A percentile compares a stretch with the other conserved stretches of the same genome.
Evolutionary conservation across 1,139 yeast species (phyloP).

Genomic region (Geotrichum aggregatum): DNA sequence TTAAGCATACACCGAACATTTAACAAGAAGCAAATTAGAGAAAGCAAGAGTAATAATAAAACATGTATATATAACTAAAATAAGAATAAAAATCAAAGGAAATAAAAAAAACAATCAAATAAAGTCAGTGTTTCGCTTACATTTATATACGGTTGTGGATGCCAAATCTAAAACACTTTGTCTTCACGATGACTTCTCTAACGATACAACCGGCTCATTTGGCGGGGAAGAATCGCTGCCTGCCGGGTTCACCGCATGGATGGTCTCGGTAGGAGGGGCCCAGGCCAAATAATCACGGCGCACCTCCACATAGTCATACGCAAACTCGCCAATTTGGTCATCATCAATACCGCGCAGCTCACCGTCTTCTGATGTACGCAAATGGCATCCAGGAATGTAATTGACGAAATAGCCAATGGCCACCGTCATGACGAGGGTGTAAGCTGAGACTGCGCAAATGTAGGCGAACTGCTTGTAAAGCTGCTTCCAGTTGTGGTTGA

Average conservation of each 20-base stretch:
- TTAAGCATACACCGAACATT: no score
- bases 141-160: no score
- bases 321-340: slow-evolving; percentile 97
- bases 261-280: slow-evolving; percentile 7
- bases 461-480: slow-evolving; percentile 86
- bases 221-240: slow-evolving; percentile 11
- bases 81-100: not conserved
- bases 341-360: slow-evolving; percentile 92
- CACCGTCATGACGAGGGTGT: slow-evolving; percentile 71
- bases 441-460: slow-evolving; percentile 68
- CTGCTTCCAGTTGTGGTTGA: slow-evolving; percentile 85
- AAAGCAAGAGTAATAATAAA: no score
- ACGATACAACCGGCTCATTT: slow-evolving; percentile 8
- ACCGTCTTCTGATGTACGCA: slow-evolving; percentile 77
- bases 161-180: no score
- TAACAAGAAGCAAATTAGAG: no score
- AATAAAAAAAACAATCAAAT: no score
- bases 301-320: slow-evolving; percentile 92
- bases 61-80: not conserved
- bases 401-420: slow-evolving; percentile 69
- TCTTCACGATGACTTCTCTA: no score
- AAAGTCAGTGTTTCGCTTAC: no score
- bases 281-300: slow-evolving; percentile 7
- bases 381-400: slow-evolving; percentile 74
- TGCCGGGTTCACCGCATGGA: slow-evolving; percentile 8